A percentile compares a stretch with the other conserved stretches of the same genome.
Evolutionary conservation across 2,329 filamentous ascomycete species (phyloP).

Genomic region (Phaeophleospora eucalypticola): DNA sequence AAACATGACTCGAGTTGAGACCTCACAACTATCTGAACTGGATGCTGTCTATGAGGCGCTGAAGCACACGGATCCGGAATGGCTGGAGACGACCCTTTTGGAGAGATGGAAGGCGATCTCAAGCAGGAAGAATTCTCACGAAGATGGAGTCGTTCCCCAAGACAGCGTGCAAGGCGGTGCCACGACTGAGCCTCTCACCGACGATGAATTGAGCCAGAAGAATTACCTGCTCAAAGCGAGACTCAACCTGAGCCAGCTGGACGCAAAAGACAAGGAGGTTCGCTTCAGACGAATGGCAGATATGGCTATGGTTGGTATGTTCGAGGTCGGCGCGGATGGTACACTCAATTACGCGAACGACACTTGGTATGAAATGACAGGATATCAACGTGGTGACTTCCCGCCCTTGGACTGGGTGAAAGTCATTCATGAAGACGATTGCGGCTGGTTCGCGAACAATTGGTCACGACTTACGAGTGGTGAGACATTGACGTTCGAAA

Average conservation of each 20-base stretch:
- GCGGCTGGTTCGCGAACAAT: slow-evolving; percentile 8
- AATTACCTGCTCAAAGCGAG: slow-evolving; percentile 13
- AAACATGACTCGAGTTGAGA: neutral
- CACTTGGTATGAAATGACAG: slow-evolving; percentile 32
- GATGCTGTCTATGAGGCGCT: neutral
- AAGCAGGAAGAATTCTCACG: no score
- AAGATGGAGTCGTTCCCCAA: no score
- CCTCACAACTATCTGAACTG: neutral
- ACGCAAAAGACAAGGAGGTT: slow-evolving; percentile 27
- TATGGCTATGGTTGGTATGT: slow-evolving; percentile 36
- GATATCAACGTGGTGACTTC: slow-evolving; percentile 13
- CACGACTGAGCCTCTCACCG: neutral
- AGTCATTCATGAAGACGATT: slow-evolving; percentile 13
- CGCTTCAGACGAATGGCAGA: slow-evolving; percentile 38
- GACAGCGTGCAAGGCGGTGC: no score
- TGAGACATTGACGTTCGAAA: slow-evolving; percentile 26
- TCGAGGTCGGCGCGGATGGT: slow-evolving; percentile 32
- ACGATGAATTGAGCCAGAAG: neutral
- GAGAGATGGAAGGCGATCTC: neutral
- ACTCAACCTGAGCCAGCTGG: slow-evolving; percentile 17
- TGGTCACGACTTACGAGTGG: slow-evolving; percentile 14
- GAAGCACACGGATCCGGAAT: neutral
- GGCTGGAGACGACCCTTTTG: neutral
- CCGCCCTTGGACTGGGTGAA: slow-evolving; percentile 2
- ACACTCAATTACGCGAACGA: slow-evolving; percentile 36